These are phyloP conservation scores for Pythium chondricola DNA, from an alignment of 352 stramenopile species.

Conservation along the genomic window DNA sequence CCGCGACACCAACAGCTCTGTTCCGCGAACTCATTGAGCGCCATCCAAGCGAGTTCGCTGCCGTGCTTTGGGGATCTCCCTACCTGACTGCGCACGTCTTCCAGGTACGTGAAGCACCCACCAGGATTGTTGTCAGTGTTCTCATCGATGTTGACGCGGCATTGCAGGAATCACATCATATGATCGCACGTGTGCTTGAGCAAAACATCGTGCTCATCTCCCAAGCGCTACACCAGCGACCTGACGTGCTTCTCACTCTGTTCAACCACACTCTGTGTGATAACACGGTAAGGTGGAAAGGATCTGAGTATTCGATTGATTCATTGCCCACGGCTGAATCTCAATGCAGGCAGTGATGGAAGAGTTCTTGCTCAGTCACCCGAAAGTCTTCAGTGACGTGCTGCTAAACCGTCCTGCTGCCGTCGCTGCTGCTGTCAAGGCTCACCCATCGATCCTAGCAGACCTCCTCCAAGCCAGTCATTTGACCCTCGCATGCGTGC, in stretches of 20 bases:
- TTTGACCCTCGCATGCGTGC: conserved; percentile 32
- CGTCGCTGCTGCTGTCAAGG: conserved; percentile 42
- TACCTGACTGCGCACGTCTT: conserved; percentile 68
- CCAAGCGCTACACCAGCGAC: conserved; percentile 41
- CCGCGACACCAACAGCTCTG: conserved; percentile 8
- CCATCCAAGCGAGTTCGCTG: conserved; percentile 40
- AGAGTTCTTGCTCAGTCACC: conserved; percentile 63
- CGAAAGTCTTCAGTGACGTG: conserved; percentile 49
- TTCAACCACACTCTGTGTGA: conserved; percentile 60
- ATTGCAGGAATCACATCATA: conserved; percentile 35
- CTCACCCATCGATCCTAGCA: conserved; percentile 47
- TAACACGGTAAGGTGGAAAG: conserved; percentile 28
- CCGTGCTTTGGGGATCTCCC: conserved; percentile 50
- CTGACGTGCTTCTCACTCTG: conserved; percentile 45
- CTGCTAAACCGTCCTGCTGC: conserved; percentile 45
- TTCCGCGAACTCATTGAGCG: conserved; percentile 64
- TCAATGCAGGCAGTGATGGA: conserved; percentile 38
- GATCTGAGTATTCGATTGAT: too few species aligned
- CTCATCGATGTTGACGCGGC: neutral
- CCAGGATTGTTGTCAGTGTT: neutral
- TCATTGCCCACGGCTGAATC: too few species aligned
- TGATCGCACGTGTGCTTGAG: conserved; percentile 63
- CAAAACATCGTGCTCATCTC: conserved; percentile 69
- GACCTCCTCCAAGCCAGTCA: conserved; percentile 41
- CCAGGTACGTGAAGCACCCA: conserved; percentile 27